These are phyloP conservation scores for Mortierella antarctica DNA, from an alignment of 192 early-diverging fungal species.

Conservation along the genomic window DNA sequence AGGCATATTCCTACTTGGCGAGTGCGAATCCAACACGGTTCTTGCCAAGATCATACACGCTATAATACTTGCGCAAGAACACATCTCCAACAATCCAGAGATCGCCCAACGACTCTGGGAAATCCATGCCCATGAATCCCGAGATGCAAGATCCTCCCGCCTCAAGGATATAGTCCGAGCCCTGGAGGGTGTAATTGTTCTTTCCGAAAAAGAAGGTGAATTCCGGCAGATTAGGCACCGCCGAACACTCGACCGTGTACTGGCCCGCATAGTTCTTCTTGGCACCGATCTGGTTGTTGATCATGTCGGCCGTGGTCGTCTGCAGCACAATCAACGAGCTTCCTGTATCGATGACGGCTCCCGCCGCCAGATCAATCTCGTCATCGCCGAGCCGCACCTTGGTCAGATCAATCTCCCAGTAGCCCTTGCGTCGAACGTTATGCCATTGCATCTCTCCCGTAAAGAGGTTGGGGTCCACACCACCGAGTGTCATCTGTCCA, in stretches of 20 bases:
- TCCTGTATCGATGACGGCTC: conserved; percentile 92
- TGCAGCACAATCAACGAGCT: conserved; percentile 88
- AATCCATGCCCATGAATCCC: conserved; percentile 78
- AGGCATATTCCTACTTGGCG: conserved; percentile 1
- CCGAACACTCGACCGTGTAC: conserved; percentile 67
- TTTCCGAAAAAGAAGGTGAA: conserved; percentile 83
- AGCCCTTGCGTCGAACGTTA: conserved; percentile 89
- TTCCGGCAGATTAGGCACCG: conserved; percentile 73
- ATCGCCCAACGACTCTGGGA: conserved; percentile 78
- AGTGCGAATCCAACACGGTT: conserved; percentile 69
- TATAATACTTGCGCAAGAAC: conserved; percentile 83
- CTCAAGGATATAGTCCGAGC: conserved; percentile 61
- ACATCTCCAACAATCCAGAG: conserved; percentile 87
- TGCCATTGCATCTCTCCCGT: conserved; percentile 79
- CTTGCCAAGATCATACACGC: conserved; percentile 73
- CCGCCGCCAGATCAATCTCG: conserved; percentile 76
- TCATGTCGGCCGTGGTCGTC: conserved; percentile 78
- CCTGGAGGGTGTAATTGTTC: conserved; percentile 71
- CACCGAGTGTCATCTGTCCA: conserved; percentile 75
- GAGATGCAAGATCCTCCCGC: conserved; percentile 78
- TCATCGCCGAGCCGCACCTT: conserved; percentile 72
- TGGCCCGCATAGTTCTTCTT: conserved; percentile 89
- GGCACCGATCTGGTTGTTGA: conserved; percentile 83
- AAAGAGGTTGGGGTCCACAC: conserved; percentile 79
- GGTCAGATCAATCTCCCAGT: conserved; percentile 95